Base-by-base conservation (phyloP, 2,329 filamentous ascomycete species). In the Botryotinia convoluta region DNA sequence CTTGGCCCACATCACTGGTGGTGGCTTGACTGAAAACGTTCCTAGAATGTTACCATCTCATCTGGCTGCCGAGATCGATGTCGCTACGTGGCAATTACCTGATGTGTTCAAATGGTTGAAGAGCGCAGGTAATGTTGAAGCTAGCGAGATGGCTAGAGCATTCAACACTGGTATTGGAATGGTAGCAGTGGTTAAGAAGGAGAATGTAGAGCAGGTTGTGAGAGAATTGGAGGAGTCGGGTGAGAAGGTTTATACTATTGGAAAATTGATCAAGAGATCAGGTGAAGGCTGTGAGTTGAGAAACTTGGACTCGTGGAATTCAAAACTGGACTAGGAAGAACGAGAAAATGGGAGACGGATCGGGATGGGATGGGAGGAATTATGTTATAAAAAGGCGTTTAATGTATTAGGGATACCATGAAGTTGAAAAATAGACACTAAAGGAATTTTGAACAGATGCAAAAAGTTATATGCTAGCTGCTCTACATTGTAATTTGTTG, bases 121-220 rank as follows among this genome's bases (percentile, higher is more conserved):
- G 84, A 72, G 82, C 75, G 85, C 86, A 5, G 90, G 89, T n/a
- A 92, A 92, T 74, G 90, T 98, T 45, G 88, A 87, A 71, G 86
- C 91, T 2, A 81, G 85, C 16, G 96, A 99, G 84, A 97, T 98
- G 88, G 94, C 92, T 69, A 88, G 94, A 73, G 96, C 94, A 2
- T 98, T 97, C 88, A 99, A 99, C 85, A 94, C 92, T 12, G 96
- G 96, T 69, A 85, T 99, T 62, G 96, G 96, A 64, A 98, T 99
- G 95, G 93, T 98, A 9, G 86, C 95, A 44, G 94, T 94, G 8
- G 93, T 98, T 4, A 88, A 88, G 42, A 85, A 87, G 72, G 86
- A 84, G 48, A 87, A 92, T 77, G 93, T 86, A 2, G 86, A 88
- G 9, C 85, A 86, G 54, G 90, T 93, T 2, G 85, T 85, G 32